Evolutionary conservation across 225 moss, liverwort and hornwort genomes (phyloP), one percentile per base, ranked within the genome.

Genomic region (Bryoerythrophyllum caledonicum): DNA sequence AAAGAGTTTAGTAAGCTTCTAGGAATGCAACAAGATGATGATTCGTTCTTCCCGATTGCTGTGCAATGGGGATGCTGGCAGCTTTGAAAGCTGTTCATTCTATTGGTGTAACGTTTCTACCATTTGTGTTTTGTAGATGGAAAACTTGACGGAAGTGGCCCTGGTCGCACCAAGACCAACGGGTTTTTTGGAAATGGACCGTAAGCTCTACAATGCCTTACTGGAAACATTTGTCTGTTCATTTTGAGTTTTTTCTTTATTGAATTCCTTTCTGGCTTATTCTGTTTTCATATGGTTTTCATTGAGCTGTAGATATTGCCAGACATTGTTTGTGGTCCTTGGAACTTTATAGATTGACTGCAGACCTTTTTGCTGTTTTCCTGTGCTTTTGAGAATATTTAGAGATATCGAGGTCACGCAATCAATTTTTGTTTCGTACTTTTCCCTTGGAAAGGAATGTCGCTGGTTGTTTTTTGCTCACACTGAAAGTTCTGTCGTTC

Each of bases 151-250:
- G 96, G 96, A 44, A 78, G 83, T 71, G 86, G 86, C 53, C 82
- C 82, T 62, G 94, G 93, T n/a, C 89, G 94, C 66, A 96, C 81
- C 84, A 96, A 96, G 65, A 79, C 92, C 75, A 90, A 90, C 17
- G 87, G 84, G 44, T 80, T 87, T 64, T 80, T 91, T 65, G 83
- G 86, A 76, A 96, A 90, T 75, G 96, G 96, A 82, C 89, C 91
- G 96, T 94, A 86, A 88, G 96, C 74, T 58, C 71, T 20, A 25
- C 23, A 67, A 43, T 56, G 60, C 27, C 38, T 72, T n/a, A 30
- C 5, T 58, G 8, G 37, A 60, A 25, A 25, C 35, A 63, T 17
- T 28, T 65, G 41, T 65, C 12, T 26, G 13, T 56, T 65, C 9
- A 65, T 41, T 27, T 17, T 19, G n/a, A n/a, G n/a, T n/a, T n/a